Conservation (phyloP, 2,329 filamentous ascomycete species). For the Stagonosporopsis cucurbitacearum region DNA sequence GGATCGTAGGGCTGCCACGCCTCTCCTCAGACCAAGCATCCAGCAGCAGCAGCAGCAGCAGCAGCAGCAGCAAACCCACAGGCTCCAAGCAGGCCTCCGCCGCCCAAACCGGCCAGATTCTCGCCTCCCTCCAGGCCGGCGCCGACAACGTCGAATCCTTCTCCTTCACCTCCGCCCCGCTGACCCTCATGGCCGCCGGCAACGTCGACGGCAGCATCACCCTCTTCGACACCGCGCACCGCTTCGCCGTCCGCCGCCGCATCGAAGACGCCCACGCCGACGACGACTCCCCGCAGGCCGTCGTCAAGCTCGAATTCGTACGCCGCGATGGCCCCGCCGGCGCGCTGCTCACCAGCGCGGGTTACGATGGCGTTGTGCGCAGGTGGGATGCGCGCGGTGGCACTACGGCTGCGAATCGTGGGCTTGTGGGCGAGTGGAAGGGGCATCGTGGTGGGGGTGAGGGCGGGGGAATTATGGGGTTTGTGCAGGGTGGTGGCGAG, state of each 20-base stretch:
- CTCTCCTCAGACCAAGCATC: slow-evolving; percentile 49
- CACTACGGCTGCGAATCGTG: slow-evolving; percentile 69
- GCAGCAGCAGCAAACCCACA: slow-evolving; percentile 58
- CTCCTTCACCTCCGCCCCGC: slow-evolving; percentile 66
- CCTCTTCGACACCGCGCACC: slow-evolving; percentile 84
- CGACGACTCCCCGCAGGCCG: slow-evolving; percentile 76
- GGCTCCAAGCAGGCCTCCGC: slow-evolving; percentile 53
- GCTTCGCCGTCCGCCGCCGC: slow-evolving; percentile 84
- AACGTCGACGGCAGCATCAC: slow-evolving; percentile 75
- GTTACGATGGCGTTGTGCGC: slow-evolving; percentile 89
- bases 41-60: slow-evolving; percentile 58
- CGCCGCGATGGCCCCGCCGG: slow-evolving; percentile 50
- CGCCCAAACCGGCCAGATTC: slow-evolving; percentile 71
- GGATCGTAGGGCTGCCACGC: slow-evolving; percentile 82
- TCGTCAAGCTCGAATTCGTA: slow-evolving; percentile 93
- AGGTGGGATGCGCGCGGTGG: slow-evolving; percentile 83
- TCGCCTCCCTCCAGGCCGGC: slow-evolving; percentile 84
- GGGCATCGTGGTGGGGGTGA: slow-evolving; percentile 86
- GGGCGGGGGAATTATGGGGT: slow-evolving; percentile 86
- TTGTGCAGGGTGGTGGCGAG: slow-evolving; percentile 80
- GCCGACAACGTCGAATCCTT: slow-evolving; percentile 79
- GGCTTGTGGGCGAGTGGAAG: slow-evolving; percentile 84
- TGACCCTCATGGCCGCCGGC: slow-evolving; percentile 67
- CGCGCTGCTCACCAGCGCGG: slow-evolving; percentile 85
- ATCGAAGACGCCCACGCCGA: slow-evolving; percentile 80